phyloP scores from a whole-genome alignment of 164 flowering plant genomes.

The Platanus orientalis region DNA sequence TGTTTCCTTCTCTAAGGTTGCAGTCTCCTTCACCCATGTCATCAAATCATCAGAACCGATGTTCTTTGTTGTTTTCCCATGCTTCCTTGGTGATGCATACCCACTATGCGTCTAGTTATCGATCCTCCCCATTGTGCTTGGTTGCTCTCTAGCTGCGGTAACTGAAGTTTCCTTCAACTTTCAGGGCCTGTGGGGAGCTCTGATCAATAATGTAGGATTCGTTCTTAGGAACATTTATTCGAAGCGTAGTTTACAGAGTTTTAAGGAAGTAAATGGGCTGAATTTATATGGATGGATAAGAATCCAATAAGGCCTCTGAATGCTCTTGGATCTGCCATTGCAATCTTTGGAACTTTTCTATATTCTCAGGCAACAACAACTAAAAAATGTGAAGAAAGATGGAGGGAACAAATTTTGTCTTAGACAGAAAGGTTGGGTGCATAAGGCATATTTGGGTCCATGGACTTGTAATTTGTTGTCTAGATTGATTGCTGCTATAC shows the following conservation, averaged over 20 bases:
- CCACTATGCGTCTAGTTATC: constrained; percentile 82
- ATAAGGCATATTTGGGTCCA: no score
- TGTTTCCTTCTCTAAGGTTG: constrained; percentile 87
- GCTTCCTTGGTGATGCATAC: constrained; percentile 67
- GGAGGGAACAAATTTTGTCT: constrained; percentile 53
- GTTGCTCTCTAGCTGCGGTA: constrained; percentile 79
- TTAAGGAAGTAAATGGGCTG: constrained; percentile 79
- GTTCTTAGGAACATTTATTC: constrained; percentile 87
- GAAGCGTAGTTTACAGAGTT: constrained; percentile 62
- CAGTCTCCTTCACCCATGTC: constrained; percentile 95
- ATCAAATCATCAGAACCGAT: constrained; percentile 90
- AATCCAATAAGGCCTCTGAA: constrained; percentile 84
- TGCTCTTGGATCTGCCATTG: constrained; percentile 87
- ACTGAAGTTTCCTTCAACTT: constrained; percentile 85
- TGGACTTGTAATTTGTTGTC: no score
- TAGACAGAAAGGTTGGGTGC: no score
- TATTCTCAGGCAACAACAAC: constrained; percentile 76
- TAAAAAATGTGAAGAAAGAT: constrained; percentile 36
- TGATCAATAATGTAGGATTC: constrained; percentile 87
- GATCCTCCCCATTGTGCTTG: constrained; percentile 73
- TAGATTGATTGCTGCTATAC: no score
- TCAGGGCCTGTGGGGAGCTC: constrained; percentile 79
- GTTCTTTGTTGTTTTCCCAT: constrained; percentile 72
- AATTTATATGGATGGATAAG: constrained; percentile 87
- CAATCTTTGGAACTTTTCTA: constrained; percentile 83